Conservation (phyloP, 148 eudicot species). For the Tetragonia tetragonoides region DNA sequence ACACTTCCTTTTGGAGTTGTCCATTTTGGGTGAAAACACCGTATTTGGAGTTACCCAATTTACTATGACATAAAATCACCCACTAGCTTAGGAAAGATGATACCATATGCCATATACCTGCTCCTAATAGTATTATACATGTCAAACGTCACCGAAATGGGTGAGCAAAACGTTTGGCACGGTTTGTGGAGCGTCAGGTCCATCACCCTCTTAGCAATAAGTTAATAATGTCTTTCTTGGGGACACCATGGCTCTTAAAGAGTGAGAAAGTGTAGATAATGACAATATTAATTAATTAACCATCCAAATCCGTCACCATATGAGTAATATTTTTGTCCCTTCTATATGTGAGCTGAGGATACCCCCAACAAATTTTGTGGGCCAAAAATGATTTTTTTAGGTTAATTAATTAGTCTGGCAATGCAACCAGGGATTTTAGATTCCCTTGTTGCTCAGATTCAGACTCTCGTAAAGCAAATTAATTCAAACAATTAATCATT, state of each 20-base stretch:
- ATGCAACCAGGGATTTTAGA: neutral
- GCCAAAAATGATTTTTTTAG: neutral
- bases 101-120: neutral
- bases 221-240: neutral
- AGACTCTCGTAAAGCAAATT: neutral
- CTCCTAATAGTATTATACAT: no score
- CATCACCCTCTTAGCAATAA: no score
- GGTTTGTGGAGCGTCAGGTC: no score
- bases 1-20: no score
- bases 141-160: no score
- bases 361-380: neutral
- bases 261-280: neutral
- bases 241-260: neutral
- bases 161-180: no score
- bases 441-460: conserved; percentile 14
- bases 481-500: no score
- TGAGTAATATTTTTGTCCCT: neutral
- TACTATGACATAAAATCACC: no score
- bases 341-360: neutral
- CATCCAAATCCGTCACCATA: conserved; percentile 24
- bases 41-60: no score
- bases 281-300: neutral
- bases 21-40: no score
- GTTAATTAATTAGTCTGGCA: neutral
- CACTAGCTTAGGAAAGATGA: neutral